These are phyloP conservation scores for Zostera marina DNA, from an alignment of 116 monocot species.

Conservation along the genomic window DNA sequence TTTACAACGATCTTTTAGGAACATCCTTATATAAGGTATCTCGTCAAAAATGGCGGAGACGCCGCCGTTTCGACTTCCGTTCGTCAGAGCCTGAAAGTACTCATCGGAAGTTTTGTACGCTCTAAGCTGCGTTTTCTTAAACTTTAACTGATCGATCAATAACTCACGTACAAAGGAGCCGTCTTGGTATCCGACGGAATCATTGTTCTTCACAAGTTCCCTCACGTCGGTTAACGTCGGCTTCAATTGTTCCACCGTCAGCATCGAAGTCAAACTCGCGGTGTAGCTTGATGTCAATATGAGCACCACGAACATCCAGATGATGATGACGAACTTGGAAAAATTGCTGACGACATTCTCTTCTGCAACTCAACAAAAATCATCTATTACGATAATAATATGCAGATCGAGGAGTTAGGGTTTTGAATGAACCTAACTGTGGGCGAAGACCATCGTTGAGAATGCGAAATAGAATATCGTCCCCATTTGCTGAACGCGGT, in stretches of 20 bases:
- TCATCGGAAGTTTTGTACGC: not conserved
- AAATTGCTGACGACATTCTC: conserved; percentile 14
- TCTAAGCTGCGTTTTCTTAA: conserved; percentile 4
- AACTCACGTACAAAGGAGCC: conserved; percentile 4
- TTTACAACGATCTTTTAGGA: conserved; percentile 9
- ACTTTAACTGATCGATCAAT: not conserved
- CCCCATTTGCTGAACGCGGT: conserved; percentile 24
- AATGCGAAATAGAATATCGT: conserved; percentile 54
- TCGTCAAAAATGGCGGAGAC: conserved; percentile 17
- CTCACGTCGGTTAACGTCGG: conserved; percentile 6
- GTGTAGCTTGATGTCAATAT: conserved; percentile 20
- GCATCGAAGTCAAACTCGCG: conserved; percentile 19
- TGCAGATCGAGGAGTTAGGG: not conserved
- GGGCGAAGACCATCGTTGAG: conserved; percentile 51
- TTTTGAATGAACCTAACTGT: conserved; percentile 12
- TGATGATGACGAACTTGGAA: conserved; percentile 10
- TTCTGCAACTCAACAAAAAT: conserved; percentile 5
- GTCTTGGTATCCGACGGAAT: conserved; percentile 10
- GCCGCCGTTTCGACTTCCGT: conserved; percentile 9
- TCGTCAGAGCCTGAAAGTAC: conserved; percentile 4
- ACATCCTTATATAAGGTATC: conserved; percentile 10
- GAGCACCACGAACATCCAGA: conserved; percentile 25
- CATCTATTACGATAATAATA: not conserved
- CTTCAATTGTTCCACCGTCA: conserved; percentile 17
- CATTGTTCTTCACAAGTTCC: conserved; percentile 10